These are phyloP conservation scores for Chrysoporthe cubensis DNA, from an alignment of 2,329 filamentous ascomycete species.

Conservation along the genomic window DNA sequence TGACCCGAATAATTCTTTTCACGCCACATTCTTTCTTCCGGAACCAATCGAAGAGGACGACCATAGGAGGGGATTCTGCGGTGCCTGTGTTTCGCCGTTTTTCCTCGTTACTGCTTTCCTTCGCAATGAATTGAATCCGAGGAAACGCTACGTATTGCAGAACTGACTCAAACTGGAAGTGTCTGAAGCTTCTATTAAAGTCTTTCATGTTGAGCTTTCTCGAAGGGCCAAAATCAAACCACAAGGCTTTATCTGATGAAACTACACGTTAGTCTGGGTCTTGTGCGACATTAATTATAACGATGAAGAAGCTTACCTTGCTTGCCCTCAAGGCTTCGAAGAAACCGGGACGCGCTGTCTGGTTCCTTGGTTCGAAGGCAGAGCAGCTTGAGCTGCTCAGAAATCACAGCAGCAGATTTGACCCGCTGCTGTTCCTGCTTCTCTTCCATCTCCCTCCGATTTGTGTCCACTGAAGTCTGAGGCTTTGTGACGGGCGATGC, in stretches of 20 bases:
- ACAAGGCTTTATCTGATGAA: neutral
- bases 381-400: slow-evolving; percentile 9
- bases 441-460: neutral
- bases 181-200: neutral
- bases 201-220: neutral
- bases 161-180: neutral
- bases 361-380: slow-evolving; percentile 3
- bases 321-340: neutral
- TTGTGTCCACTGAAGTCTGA: neutral
- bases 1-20: slow-evolving; percentile 2
- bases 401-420: neutral
- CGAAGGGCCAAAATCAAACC: neutral
- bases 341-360: neutral
- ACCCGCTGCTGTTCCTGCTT: neutral
- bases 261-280: too few species aligned
- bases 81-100: neutral
- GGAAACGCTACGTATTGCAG: slow-evolving; percentile 7
- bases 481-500: neutral
- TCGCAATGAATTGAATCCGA: neutral
- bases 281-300: neutral
- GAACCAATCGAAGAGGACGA: neutral
- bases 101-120: neutral
- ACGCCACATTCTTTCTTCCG: slow-evolving; percentile 1
- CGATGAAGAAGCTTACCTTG: neutral
- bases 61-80: neutral